These are phyloP conservation scores for Clavispora fructus DNA, from an alignment of 805 yeast genomes.

Conservation along the genomic window DNA sequence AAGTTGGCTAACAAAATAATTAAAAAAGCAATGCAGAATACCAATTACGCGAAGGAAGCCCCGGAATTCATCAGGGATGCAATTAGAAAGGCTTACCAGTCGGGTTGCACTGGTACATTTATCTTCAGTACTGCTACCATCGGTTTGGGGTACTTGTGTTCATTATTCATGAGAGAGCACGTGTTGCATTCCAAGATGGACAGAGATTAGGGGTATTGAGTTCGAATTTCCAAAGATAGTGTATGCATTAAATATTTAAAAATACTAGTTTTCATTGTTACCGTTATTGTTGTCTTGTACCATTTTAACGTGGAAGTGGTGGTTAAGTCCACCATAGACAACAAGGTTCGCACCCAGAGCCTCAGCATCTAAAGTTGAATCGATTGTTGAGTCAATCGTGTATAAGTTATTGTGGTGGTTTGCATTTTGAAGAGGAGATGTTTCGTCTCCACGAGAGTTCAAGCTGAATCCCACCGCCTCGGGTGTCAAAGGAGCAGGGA, in stretches of 20 bases:
- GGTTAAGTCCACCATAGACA: slow-evolving; percentile 16
- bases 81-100: slow-evolving; percentile 46
- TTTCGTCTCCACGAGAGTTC: slow-evolving; percentile 6
- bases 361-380: neutral
- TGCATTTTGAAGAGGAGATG: slow-evolving; percentile 5
- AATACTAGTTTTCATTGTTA: neutral
- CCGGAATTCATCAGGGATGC: slow-evolving; percentile 47
- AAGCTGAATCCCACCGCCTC: slow-evolving; percentile 14
- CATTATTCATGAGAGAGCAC: slow-evolving; percentile 53
- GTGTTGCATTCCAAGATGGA: slow-evolving; percentile 49
- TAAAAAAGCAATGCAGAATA: slow-evolving; percentile 47
- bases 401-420: slow-evolving; percentile 10
- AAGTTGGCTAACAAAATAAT: slow-evolving; percentile 41
- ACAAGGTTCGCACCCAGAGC: slow-evolving; percentile 3
- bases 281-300: neutral
- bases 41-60: slow-evolving; percentile 49
- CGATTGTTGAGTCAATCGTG: slow-evolving; percentile 5
- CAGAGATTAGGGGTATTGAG: slow-evolving; percentile 23
- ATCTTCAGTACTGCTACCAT: slow-evolving; percentile 41
- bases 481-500: slow-evolving; percentile 3
- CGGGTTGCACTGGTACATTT: slow-evolving; percentile 51
- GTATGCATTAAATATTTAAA: neutral
- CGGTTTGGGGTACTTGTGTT: slow-evolving; percentile 34
- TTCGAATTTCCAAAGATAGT: too few species aligned
- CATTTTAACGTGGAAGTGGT: slow-evolving; percentile 7